Evolutionary conservation across 345 rosid species (phyloP), one percentile per base, ranked within the genome.

Genomic region (Excoecaria cochinchinensis): DNA sequence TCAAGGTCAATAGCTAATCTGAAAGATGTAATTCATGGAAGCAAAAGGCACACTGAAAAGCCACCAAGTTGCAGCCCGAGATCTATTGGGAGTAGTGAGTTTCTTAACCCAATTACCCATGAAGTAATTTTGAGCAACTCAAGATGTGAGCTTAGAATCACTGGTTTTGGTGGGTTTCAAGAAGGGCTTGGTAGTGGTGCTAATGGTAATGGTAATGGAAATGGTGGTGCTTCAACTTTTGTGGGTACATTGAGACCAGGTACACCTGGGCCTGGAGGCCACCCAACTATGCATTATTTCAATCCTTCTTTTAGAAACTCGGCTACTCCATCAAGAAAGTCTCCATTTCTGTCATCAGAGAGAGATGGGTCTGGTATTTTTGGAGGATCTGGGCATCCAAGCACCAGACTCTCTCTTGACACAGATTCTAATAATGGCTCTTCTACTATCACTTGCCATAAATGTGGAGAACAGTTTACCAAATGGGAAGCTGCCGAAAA

Each of bases 1-100:
- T 95, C 99, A 52, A 91, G 99, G 91, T 95, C 99, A 3, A 95
- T 95, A 83, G 93, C 99, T 19, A 95, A 95, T 83, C 97, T 95
- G 56, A 95, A 91, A 82, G 99, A 92, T 79, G 99, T 95, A 31
- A 95, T 95, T 72, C 97, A 95, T 77, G 99, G 99, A 47, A 95
- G 99, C 90, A 95, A 95, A 85, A 84, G 98, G 17, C 98, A 95
- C 75, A 74, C 88, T 59, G 98, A 93, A 74, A 90, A 82, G 77
- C 98, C 99, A 22, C 93, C 98, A 5, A 92, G 92, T 58, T 92
- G 98, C 76, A 95, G 99, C 70, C 99, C 99, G 69, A 90, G 99
- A 75, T 95, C 99, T 70, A 93, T 95, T 22, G 99, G 99, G 38
- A 95, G 99, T 86, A 95, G 93, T 83, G 99, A 95, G 91, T 93